Conservation (phyloP, 2,329 filamentous ascomycete species). For the Furcasterigmium furcatum region DNA sequence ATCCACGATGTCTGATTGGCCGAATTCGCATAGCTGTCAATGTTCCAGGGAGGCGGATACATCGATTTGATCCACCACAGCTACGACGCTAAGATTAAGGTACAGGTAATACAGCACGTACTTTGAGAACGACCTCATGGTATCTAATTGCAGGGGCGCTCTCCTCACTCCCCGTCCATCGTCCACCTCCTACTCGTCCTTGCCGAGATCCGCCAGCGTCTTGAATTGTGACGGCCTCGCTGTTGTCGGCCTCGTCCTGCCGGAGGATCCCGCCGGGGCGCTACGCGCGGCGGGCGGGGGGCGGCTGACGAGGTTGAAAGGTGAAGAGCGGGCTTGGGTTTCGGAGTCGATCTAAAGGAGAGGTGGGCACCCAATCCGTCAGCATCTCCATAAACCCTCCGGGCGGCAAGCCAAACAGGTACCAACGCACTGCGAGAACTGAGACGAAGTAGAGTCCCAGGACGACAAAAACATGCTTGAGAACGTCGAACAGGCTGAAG, state of each 20-base stretch:
- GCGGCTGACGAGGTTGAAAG: constrained; percentile 54
- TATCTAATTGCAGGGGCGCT: too few species aligned
- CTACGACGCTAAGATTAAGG: too few species aligned
- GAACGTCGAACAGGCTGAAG: constrained; percentile 37
- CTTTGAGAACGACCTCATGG: too few species aligned
- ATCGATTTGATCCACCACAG: too few species aligned
- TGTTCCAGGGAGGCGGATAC: too few species aligned
- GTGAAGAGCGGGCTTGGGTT: constrained; percentile 56
- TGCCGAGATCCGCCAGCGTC: constrained; percentile 51
- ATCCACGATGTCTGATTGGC: too few species aligned
- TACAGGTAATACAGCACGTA: too few species aligned
- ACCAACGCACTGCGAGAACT: constrained; percentile 52
- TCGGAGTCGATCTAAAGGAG: constrained; percentile 54
- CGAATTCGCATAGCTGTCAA: too few species aligned
- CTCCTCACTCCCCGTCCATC: too few species aligned
- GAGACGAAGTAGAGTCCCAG: constrained; percentile 60
- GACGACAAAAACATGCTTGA: constrained; percentile 50
- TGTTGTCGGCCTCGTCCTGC: constrained; percentile 14
- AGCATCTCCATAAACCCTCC: background rate
- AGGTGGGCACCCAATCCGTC: constrained; percentile 10
- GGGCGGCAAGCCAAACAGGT: background rate
- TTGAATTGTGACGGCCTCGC: constrained; percentile 36
- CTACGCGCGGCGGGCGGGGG: constrained; percentile 19
- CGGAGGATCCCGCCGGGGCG: constrained; percentile 11
- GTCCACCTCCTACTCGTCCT: constrained; percentile 17